Evolutionary conservation across 2,329 filamentous ascomycete species (phyloP).

Genomic region (Triangularia verruculosa): DNA sequence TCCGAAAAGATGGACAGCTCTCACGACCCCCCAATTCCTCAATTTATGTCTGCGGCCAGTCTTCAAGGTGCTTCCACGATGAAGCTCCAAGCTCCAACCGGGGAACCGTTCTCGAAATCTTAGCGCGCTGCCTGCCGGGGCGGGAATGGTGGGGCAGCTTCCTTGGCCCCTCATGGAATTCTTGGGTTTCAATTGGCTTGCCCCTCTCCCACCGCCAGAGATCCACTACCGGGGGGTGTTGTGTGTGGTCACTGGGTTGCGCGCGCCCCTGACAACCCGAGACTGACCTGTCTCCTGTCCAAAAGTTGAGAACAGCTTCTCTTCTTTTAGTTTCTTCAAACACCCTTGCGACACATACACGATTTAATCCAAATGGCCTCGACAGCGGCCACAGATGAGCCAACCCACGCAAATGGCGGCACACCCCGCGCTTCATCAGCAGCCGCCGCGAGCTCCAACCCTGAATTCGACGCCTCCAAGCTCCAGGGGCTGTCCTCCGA

Average conservation of each 20-base stretch:
- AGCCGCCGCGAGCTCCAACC: constrained; percentile 50
- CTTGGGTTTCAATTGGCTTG: constrained; percentile 16
- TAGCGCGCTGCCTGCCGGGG: constrained; percentile 19
- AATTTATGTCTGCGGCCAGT: background rate
- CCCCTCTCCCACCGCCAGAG: background rate
- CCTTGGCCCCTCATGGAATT: constrained; percentile 8
- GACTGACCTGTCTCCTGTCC: background rate
- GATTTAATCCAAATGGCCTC: constrained; percentile 23
- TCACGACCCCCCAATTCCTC: constrained; percentile 3
- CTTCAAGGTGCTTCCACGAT: background rate
- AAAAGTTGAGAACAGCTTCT: background rate
- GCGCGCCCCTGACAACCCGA: background rate
- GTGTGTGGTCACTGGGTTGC: background rate
- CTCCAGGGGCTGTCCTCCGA: constrained; percentile 85
- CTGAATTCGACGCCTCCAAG: constrained; percentile 86
- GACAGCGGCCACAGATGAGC: constrained; percentile 25
- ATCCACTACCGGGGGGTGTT: constrained; percentile 9
- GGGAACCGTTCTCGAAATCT: constrained; percentile 3
- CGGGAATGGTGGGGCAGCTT: constrained; percentile 12
- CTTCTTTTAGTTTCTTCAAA: too few species aligned
- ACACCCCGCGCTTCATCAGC: constrained; percentile 30
- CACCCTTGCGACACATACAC: background rate
- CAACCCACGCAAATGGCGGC: constrained; percentile 37
- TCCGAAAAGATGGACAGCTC: background rate
- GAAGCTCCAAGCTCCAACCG: background rate